Evolutionary conservation across 805 yeast genomes (phyloP).

Genomic region (Danielia reshetovae): DNA sequence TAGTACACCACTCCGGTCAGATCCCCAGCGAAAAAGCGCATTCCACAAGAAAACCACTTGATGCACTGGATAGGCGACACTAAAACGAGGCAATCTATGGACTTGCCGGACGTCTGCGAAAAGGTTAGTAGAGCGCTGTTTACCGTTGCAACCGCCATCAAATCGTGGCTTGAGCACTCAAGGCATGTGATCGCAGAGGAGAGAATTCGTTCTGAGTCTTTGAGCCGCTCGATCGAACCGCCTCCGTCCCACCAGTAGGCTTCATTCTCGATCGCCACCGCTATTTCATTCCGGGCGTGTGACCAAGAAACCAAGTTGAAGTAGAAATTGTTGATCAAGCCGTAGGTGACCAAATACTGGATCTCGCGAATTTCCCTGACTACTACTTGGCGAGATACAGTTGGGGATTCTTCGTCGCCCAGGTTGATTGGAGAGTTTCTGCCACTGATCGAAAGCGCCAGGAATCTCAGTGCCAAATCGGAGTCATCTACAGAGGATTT

Average conservation of each 20-base stretch:
- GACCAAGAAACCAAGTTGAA: constrained; percentile 77
- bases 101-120: no score
- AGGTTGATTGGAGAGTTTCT: neutral
- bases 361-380: constrained; percentile 5
- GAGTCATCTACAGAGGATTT: neutral
- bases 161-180: constrained; percentile 47
- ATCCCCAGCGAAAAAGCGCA: constrained; percentile 57
- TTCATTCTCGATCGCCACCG: constrained; percentile 60
- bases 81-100: no score
- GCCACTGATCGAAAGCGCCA: neutral
- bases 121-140: no score
- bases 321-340: constrained; percentile 72
- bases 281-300: constrained; percentile 41
- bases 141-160: constrained; percentile 54
- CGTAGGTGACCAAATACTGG: constrained; percentile 21
- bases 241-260: constrained; percentile 63
- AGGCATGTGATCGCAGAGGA: constrained; percentile 52
- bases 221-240: constrained; percentile 35
- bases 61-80: constrained; percentile 46
- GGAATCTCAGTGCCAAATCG: neutral
- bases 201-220: no score
- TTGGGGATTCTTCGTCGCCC: no score
- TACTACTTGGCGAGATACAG: neutral
- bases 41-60: constrained; percentile 50
- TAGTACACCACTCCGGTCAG: constrained; percentile 56